phyloP scores from a whole-genome alignment of 1,284 basidiomycete genomes.

The Leucoagaricus sp. region DNA sequence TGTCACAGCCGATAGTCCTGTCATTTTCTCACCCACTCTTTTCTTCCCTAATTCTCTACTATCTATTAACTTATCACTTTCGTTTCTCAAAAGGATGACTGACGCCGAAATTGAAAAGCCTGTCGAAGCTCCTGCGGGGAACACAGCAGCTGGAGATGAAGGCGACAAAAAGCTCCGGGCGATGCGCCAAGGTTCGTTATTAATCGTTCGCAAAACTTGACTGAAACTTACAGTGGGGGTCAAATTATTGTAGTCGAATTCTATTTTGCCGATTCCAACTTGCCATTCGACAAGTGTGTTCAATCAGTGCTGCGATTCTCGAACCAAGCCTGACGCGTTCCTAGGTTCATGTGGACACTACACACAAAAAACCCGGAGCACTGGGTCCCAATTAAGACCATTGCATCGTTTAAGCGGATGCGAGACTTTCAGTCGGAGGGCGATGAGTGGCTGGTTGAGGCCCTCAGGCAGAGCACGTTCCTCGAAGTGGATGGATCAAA shows the following conservation, averaged over 20 bases:
- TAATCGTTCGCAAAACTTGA: too few relatives aligned
- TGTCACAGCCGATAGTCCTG: conserved; percentile 12
- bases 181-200: conserved; percentile 46
- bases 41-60: conserved; percentile 13
- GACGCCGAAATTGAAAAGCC: conserved; percentile 21
- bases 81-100: conserved; percentile 19
- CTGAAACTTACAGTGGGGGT: too few relatives aligned
- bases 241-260: too few relatives aligned
- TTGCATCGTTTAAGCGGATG: conserved; percentile 98
- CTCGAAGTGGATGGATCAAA: conserved; percentile 81
- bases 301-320: neutral
- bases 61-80: conserved; percentile 16
- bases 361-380: conserved; percentile 80
- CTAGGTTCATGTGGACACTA: conserved; percentile 93
- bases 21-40: conserved; percentile 14
- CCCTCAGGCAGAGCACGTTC: conserved; percentile 63
- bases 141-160: conserved; percentile 8
- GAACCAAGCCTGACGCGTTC: neutral
- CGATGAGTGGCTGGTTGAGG: conserved; percentile 64
- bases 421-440: conserved; percentile 67
- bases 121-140: conserved; percentile 4
- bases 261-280: conserved; percentile 96
- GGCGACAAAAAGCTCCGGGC: conserved; percentile 38
- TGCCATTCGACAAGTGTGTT: conserved; percentile 89
- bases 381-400: conserved; percentile 89